phyloP scores from a whole-genome alignment of 1,284 basidiomycete genomes.

The Ustilago crameri region DNA sequence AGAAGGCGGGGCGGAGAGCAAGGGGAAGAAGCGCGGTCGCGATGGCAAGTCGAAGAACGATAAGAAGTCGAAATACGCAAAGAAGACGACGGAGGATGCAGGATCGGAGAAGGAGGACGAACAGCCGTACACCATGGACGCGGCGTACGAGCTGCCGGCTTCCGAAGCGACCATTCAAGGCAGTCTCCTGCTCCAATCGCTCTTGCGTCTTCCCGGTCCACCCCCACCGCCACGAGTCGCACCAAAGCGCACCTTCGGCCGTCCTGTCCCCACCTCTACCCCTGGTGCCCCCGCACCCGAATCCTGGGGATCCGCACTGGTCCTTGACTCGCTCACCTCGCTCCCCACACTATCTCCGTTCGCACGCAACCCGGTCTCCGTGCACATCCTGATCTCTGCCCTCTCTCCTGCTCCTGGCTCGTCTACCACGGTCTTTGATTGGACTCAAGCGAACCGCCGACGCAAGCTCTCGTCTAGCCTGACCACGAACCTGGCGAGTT shows the following conservation, averaged over 20 bases:
- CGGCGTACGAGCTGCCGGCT: constrained; percentile 10
- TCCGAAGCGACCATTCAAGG: constrained; percentile 51
- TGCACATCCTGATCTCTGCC: constrained; percentile 43
- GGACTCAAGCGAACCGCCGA: constrained; percentile 25
- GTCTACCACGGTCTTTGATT: constrained; percentile 1
- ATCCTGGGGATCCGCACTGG: constrained; percentile 23
- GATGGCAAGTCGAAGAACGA: constrained; percentile 26
- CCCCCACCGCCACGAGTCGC: constrained; percentile 20
- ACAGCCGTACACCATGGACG: constrained; percentile 18
- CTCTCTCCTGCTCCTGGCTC: constrained; percentile 20
- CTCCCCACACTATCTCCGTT: constrained; percentile 45
- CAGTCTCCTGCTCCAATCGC: constrained; percentile 59
- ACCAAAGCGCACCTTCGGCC: constrained; percentile 31
- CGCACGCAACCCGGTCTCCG: constrained; percentile 25
- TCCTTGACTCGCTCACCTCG: constrained; percentile 43
- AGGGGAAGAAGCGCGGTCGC: constrained; percentile 11
- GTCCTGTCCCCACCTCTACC: constrained; percentile 8
- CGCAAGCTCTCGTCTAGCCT: constrained; percentile 35
- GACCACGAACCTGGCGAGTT: constrained; percentile 23
- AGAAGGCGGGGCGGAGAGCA: constrained; percentile 10
- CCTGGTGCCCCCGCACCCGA: not conserved
- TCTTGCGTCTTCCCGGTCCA: constrained; percentile 48
- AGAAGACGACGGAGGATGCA: constrained; percentile 13
- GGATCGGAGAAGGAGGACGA: constrained; percentile 16
- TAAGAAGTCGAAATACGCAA: constrained; percentile 7